phyloP scores from a whole-genome alignment of 2,329 filamentous ascomycete genomes.

The Hypoxylon sp. region DNA sequence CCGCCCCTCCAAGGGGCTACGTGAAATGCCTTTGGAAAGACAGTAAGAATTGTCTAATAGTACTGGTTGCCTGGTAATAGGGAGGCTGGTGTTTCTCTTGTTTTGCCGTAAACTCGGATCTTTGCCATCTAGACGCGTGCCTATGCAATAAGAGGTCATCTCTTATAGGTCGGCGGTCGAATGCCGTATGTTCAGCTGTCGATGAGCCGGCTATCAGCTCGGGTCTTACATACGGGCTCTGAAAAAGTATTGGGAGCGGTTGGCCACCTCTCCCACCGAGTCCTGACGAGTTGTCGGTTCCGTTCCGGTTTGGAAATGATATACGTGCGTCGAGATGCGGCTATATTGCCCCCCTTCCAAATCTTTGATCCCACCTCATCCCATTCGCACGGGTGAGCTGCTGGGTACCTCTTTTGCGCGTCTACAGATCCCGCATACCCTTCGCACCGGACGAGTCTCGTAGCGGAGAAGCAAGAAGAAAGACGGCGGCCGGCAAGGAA shows the following conservation, averaged over 20 bases:
- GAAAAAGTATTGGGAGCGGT: too few species aligned
- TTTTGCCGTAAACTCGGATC: constrained; percentile 1
- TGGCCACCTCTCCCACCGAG: too few species aligned
- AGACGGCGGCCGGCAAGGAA: constrained; percentile 2
- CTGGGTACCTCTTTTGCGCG: neutral
- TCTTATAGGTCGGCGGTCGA: neutral
- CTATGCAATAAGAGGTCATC: neutral
- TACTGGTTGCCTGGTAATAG: neutral
- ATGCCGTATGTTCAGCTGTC: neutral
- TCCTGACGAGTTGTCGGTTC: neutral
- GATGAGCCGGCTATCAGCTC: neutral
- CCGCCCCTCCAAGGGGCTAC: neutral
- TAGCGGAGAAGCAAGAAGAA: neutral
- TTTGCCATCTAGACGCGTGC: neutral
- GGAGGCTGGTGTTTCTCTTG: constrained; percentile 1
- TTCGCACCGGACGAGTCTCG: neutral
- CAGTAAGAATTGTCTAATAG: neutral
- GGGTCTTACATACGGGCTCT: too few species aligned
- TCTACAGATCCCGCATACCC: neutral
- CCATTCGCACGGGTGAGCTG: constrained; percentile 22
- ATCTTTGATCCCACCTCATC: constrained; percentile 1
- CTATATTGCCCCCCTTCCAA: neutral
- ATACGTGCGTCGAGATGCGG: neutral
- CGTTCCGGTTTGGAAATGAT: neutral
- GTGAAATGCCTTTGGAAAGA: constrained; percentile 5